A percentile compares a stretch with the other conserved stretches of the same genome.
Conservation (phyloP, 164 flowering plant species). For the Nelumbo lutea region DNA sequence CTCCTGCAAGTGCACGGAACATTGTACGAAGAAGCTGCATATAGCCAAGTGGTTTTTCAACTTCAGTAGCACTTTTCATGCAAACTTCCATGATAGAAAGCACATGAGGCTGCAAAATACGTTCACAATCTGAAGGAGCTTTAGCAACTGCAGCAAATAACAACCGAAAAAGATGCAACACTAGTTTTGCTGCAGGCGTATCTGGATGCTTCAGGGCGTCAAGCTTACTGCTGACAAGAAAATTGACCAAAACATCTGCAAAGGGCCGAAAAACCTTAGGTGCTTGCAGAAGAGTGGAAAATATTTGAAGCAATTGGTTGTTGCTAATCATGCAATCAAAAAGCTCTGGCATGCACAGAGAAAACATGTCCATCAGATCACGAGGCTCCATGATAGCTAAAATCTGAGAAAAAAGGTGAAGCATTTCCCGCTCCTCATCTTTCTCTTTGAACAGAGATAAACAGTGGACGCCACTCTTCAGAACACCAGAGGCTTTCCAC, state of each 20-base stretch:
- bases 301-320: constrained; percentile 79
- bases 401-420: constrained; percentile 73
- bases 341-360: constrained; percentile 93
- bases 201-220: constrained; percentile 89
- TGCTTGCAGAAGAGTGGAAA: constrained; percentile 74
- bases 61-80: constrained; percentile 85
- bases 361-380: constrained; percentile 99
- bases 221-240: constrained; percentile 88
- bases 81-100: constrained; percentile 89
- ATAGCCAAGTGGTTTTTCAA: constrained; percentile 91
- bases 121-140: constrained; percentile 89
- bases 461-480: constrained; percentile 95
- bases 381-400: constrained; percentile 95
- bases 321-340: constrained; percentile 94
- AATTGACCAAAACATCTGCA: constrained; percentile 91
- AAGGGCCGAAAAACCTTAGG: constrained; percentile 87
- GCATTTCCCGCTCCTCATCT: constrained; percentile 93
- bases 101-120: constrained; percentile 93
- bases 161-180: constrained; percentile 85
- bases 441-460: constrained; percentile 91
- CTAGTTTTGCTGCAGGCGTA: constrained; percentile 78
- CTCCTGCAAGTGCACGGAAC: constrained; percentile 89
- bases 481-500: constrained; percentile 90
- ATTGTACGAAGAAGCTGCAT: constrained; percentile 89
- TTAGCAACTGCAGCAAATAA: constrained; percentile 86